Evolutionary conservation across 495 filamentous ascomycete genomes (phyloP).

Genomic region (Haplographium delicatum): DNA sequence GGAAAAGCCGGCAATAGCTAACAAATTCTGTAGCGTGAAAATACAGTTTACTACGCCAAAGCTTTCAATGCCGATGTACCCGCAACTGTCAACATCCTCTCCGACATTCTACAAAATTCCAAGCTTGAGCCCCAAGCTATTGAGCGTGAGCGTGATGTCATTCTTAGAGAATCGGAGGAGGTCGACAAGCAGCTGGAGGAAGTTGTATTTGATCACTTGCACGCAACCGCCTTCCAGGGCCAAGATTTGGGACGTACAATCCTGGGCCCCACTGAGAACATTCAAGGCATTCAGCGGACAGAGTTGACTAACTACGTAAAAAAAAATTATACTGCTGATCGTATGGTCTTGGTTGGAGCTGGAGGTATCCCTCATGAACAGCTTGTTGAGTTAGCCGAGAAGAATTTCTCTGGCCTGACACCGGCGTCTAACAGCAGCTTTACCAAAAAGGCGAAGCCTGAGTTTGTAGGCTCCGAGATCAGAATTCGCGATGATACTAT

Average conservation of each 20-base stretch:
- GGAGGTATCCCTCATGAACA: conserved; percentile 91
- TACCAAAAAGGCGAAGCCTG: conserved; percentile 78
- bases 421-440: conserved; percentile 63
- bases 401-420: conserved; percentile 79
- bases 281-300: conserved; percentile 84
- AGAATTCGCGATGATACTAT: conserved; percentile 93
- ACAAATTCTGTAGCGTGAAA: conserved; percentile 66
- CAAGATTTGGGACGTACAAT: conserved; percentile 98
- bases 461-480: conserved; percentile 94
- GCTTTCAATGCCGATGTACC: conserved; percentile 97
- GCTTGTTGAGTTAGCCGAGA: conserved; percentile 92
- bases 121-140: conserved; percentile 90
- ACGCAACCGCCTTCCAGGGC: conserved; percentile 93
- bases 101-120: conserved; percentile 98
- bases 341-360: conserved; percentile 96
- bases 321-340: conserved; percentile 98
- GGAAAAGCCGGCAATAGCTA: conserved; percentile 8
- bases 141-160: conserved; percentile 96
- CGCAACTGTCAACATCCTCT: conserved; percentile 91
- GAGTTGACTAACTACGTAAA: conserved; percentile 95
- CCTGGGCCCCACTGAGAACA: conserved; percentile 96
- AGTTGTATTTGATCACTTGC: conserved; percentile 98
- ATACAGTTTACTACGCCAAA: conserved; percentile 99
- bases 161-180: conserved; percentile 97
- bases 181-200: conserved; percentile 99